Conservation (phyloP, 2,329 filamentous ascomycete genomes). For the Pseudogymnoascus sp. region DNA sequence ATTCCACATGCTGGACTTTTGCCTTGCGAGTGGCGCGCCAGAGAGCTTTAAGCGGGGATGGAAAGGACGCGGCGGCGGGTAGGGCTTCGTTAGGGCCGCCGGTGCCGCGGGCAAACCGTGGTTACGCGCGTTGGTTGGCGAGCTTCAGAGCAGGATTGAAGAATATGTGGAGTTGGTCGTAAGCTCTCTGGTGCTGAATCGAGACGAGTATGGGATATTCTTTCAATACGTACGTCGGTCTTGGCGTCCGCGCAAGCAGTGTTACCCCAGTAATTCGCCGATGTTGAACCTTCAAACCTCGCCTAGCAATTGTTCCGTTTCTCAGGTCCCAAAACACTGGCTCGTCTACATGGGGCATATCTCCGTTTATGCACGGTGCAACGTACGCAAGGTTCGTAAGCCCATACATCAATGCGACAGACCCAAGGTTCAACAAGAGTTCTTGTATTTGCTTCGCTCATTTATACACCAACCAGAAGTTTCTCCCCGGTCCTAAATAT, state of each 20-base stretch:
- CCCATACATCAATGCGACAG: conserved; percentile 5
- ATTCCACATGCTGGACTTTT: background rate
- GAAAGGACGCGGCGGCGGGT: background rate
- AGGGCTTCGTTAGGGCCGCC: background rate
- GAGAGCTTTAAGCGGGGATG: background rate
- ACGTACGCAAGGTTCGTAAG: background rate
- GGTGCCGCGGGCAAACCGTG: background rate
- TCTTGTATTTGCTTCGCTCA: conserved; percentile 4
- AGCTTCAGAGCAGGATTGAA: background rate
- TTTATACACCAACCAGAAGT: conserved; percentile 6
- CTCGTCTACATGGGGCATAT: background rate
- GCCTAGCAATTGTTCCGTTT: background rate
- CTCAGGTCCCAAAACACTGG: background rate
- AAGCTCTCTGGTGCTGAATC: background rate
- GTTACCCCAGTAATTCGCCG: background rate
- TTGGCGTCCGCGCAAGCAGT: background rate
- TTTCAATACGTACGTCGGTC: background rate
- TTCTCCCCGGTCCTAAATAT: background rate
- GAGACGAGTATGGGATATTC: background rate
- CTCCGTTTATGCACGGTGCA: background rate
- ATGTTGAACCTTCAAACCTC: background rate
- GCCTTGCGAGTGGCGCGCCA: conserved; percentile 1
- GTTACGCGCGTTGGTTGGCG: background rate
- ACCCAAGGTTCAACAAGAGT: background rate
- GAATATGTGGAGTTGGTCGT: conserved; percentile 6